Evolutionary conservation across 2,329 filamentous ascomycete species (phyloP).

Genomic region (Colletotrichum noveboracense): DNA sequence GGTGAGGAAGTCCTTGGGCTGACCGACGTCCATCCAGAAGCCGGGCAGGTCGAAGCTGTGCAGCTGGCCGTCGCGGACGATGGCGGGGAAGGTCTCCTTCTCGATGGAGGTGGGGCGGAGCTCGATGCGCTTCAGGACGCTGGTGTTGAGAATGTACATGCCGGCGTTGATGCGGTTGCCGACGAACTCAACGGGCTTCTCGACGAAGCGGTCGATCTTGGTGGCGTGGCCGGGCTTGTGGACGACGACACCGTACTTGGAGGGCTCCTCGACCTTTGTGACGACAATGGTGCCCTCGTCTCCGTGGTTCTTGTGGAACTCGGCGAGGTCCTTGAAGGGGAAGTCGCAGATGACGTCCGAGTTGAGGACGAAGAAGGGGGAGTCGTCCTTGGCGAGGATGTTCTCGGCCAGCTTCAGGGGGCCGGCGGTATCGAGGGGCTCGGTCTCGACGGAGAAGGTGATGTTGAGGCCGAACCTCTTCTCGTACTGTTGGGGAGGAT

Average conservation of each 20-base stretch:
- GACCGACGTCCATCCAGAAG: constrained; percentile 99
- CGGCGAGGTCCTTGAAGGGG: constrained; percentile 87
- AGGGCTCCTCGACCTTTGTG: constrained; percentile 98
- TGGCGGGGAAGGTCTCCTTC: constrained; percentile 97
- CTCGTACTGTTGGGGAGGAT: constrained; percentile 69
- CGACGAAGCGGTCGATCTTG: constrained; percentile 97
- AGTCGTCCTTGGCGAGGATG: constrained; percentile 90
- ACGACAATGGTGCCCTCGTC: constrained; percentile 97
- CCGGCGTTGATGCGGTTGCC: constrained; percentile 99
- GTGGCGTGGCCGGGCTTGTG: constrained; percentile 93
- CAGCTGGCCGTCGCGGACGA: constrained; percentile 86
- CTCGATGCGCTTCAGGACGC: constrained; percentile 88
- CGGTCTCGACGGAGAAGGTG: constrained; percentile 94
- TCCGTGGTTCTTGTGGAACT: constrained; percentile 92
- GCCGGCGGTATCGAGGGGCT: constrained; percentile 93
- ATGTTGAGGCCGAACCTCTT: constrained; percentile 92
- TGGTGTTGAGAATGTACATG: constrained; percentile 97
- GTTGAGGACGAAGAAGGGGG: constrained; percentile 98
- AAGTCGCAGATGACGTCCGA: constrained; percentile 98
- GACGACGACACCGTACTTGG: constrained; percentile 98
- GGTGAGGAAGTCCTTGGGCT: constrained; percentile 97
- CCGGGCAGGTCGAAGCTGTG: constrained; percentile 97
- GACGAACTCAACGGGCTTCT: constrained; percentile 98
- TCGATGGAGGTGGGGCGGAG: constrained; percentile 96
- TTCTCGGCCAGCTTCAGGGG: constrained; percentile 94